Conservation (phyloP, 305 asterid genomes). For the Fraxinus baroniana region DNA sequence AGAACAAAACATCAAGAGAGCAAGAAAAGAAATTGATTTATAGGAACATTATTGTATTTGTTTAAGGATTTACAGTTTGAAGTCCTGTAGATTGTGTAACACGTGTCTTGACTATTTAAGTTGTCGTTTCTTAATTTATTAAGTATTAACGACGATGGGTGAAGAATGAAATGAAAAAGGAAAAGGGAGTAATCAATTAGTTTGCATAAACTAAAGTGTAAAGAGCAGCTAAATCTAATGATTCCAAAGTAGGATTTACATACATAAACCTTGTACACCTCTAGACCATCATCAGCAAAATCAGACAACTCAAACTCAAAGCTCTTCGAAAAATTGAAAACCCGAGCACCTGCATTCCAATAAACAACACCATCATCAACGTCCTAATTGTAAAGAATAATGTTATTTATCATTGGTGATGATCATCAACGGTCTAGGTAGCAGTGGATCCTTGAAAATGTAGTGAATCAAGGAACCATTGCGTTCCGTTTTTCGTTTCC, state of each 20-base stretch:
- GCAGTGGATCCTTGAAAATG: not conserved
- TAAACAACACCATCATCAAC: not conserved
- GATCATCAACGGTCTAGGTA: not conserved
- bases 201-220: slow-evolving; percentile 35
- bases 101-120: not conserved
- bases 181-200: slow-evolving; percentile 23
- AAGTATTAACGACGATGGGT: not conserved
- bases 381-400: not conserved
- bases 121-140: not conserved
- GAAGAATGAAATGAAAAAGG: not conserved
- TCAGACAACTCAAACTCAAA: slow-evolving; percentile 28
- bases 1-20: slow-evolving; percentile 45
- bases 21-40: slow-evolving; percentile 40
- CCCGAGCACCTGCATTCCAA: slow-evolving; percentile 59
- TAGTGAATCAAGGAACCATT: not conserved
- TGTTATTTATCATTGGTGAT: not conserved
- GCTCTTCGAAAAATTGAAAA: slow-evolving; percentile 40
- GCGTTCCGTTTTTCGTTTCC: not conserved
- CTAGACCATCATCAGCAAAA: slow-evolving; percentile 43
- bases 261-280: slow-evolving; percentile 20
- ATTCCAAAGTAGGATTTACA: slow-evolving; percentile 50
- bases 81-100: not conserved
- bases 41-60: not conserved
- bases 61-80: not conserved
- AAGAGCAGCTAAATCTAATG: slow-evolving; percentile 25